Evolutionary conservation across 2,329 filamentous ascomycete genomes (phyloP).

Genomic region (Aureobasidium sp.): DNA sequence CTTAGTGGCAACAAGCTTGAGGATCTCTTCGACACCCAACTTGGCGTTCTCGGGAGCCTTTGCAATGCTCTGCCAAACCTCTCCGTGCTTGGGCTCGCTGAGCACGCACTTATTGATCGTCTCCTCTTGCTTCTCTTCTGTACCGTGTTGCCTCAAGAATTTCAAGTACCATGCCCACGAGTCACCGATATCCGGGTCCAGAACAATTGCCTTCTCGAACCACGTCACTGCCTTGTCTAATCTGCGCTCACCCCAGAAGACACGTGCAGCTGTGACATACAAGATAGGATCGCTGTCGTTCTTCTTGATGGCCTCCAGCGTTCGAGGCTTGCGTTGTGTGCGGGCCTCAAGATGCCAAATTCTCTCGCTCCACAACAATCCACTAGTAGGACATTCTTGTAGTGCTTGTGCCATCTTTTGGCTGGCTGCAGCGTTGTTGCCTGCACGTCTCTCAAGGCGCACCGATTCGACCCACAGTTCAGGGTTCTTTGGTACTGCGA

Average conservation of each 20-base stretch:
- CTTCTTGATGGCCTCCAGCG: slow-evolving; percentile 92
- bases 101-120: slow-evolving; percentile 72
- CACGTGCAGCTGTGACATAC: slow-evolving; percentile 85
- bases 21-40: slow-evolving; percentile 68
- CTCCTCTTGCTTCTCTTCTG: slow-evolving; percentile 83
- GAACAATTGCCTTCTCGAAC: slow-evolving; percentile 92
- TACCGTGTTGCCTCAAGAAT: slow-evolving; percentile 87
- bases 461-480: slow-evolving; percentile 92
- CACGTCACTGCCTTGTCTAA: slow-evolving; percentile 92
- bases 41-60: slow-evolving; percentile 80
- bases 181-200: slow-evolving; percentile 83
- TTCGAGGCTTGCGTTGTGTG: slow-evolving; percentile 85
- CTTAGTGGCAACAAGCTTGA: slow-evolving; percentile 66
- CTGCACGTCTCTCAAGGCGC: slow-evolving; percentile 79
- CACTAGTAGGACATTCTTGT: slow-evolving; percentile 82
- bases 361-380: slow-evolving; percentile 84
- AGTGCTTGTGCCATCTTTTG: slow-evolving; percentile 88
- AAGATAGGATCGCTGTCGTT: slow-evolving; percentile 86
- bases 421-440: slow-evolving; percentile 77
- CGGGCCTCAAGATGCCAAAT: slow-evolving; percentile 91
- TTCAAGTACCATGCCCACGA: slow-evolving; percentile 98
- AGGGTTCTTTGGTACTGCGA: slow-evolving; percentile 77
- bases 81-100: slow-evolving; percentile 85
- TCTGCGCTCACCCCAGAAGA: slow-evolving; percentile 90
- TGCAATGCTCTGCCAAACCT: slow-evolving; percentile 78